phyloP scores from a whole-genome alignment of 768 basidiomycete genomes.

The Candolleomyces eurysporus region DNA sequence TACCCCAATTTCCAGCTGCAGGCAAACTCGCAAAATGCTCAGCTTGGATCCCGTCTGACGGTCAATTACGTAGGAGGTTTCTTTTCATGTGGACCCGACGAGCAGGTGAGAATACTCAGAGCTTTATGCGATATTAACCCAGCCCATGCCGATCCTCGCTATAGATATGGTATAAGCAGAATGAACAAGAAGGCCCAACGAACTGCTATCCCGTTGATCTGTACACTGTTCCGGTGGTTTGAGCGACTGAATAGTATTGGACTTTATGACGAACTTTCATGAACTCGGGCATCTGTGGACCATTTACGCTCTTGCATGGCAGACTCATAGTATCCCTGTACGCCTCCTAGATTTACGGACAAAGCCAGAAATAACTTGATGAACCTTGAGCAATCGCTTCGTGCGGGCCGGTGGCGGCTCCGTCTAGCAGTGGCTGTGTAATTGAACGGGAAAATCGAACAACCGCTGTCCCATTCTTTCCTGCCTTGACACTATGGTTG shows the following conservation, averaged over 20 bases:
- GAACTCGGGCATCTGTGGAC: background rate
- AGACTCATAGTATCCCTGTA: no score
- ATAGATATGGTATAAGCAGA: conserved; percentile 12
- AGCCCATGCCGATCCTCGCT: background rate
- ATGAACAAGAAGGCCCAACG: conserved; percentile 1
- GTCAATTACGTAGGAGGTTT: conserved; percentile 25
- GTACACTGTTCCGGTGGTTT: conserved; percentile 13
- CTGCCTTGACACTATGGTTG: no score
- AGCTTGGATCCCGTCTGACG: conserved; percentile 22
- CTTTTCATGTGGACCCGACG: conserved; percentile 21
- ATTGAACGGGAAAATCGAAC: no score
- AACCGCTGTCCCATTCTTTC: no score
- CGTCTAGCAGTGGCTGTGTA: background rate
- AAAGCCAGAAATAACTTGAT: no score
- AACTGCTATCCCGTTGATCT: conserved; percentile 4
- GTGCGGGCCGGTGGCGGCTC: background rate
- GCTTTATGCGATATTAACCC: background rate
- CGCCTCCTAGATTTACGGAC: no score
- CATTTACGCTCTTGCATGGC: background rate
- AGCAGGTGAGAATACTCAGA: conserved; percentile 18
- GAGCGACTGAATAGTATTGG: background rate
- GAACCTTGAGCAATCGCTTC: background rate
- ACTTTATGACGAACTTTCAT: background rate
- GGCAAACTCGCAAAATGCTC: conserved; percentile 19
- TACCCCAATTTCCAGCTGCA: conserved; percentile 20